Percentiles rank a stretch among this genome's conserved stretches.
Evolutionary conservation across 305 asterid species (phyloP).

Genomic region (Fraxinus sp.): DNA sequence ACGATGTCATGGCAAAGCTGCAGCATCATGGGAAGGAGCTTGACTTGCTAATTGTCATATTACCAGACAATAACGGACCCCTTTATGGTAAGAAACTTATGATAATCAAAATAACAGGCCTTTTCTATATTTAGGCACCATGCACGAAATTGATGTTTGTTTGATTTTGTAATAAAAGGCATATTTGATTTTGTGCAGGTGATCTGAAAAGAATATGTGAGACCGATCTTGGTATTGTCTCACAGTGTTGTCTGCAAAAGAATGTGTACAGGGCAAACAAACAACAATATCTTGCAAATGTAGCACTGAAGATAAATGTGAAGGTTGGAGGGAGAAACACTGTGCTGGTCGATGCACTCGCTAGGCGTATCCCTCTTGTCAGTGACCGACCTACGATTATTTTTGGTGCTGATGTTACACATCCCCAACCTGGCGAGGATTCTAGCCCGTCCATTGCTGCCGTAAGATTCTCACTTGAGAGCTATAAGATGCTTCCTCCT

Average conservation of each 20-base stretch:
- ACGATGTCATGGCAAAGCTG: conserved; percentile 63
- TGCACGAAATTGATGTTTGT: not conserved
- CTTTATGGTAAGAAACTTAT: conserved; percentile 65
- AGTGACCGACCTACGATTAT: conserved; percentile 94
- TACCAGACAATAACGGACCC: conserved; percentile 90
- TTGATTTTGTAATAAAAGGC: not conserved
- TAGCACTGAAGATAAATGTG: conserved; percentile 83
- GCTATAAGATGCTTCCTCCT: not conserved
- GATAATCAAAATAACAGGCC: not conserved
- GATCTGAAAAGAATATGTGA: conserved; percentile 89
- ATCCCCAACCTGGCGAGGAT: conserved; percentile 98
- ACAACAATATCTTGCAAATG: conserved; percentile 94
- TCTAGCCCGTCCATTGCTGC: conserved; percentile 99
- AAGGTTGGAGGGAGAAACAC: conserved; percentile 97
- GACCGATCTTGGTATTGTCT: conserved; percentile 92
- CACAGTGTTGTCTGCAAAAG: conserved; percentile 93
- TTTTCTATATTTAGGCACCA: not conserved
- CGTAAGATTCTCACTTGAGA: conserved; percentile 36
- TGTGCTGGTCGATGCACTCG: conserved; percentile 78
- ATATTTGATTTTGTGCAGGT: conserved; percentile 42
- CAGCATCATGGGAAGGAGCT: conserved; percentile 68
- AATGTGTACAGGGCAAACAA: conserved; percentile 78
- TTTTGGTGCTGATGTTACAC: conserved; percentile 98
- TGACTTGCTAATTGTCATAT: conserved; percentile 76
- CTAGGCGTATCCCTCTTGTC: conserved; percentile 87